Base-by-base conservation (phyloP, 176 grass and related monocot species). In the Otatea glauca region DNA sequence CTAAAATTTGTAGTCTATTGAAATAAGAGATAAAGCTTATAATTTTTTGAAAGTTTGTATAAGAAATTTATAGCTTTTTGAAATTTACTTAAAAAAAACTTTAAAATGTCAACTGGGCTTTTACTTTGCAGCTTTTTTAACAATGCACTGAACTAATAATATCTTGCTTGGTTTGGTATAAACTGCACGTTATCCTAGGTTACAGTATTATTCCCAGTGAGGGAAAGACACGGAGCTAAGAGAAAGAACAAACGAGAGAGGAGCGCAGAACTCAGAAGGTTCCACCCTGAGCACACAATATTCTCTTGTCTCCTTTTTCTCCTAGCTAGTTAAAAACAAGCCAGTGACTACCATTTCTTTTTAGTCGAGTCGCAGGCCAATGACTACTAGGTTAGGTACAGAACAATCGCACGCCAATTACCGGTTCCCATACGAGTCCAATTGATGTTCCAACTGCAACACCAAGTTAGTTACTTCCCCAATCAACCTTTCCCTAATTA, bases 231-330 rank as follows among this genome's bases (percentile, higher is more conserved):
- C 24, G 32, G 6, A 41, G 17, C 0, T 10, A 13, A 42, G 9
- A 48, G 7, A 17, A 6, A 15, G 2, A 75, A 38, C 0, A 4
- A 29, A 12, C 7, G 2, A 9, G 11, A 34, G 72, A 67, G 74
- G 49, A 73, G 69, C 48, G 74, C 12, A 63, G 85, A 87, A 83
- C 48, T 69, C 12, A 63, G 85, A 87, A 83, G 68, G 62, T 70
- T 90, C 79, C 80, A 74, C 41, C 2, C 68, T 6, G 80, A 9
- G 44, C 34, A 3, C 74, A 12, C 16, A 10, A 53, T 79, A 68
- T 84, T 84, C 75, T 20, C 75, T 73, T 83, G 75, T 91, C 68
- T 39, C 34, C n/a, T 75, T 44, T 0, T 16, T 15, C 75, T 72
- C 51, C 20, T 24, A 68, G 42, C 45, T 37, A 14, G 62, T 27